These are phyloP conservation scores for Globisporangium yorkense DNA, from an alignment of 352 stramenopile species.

Conservation along the genomic window DNA sequence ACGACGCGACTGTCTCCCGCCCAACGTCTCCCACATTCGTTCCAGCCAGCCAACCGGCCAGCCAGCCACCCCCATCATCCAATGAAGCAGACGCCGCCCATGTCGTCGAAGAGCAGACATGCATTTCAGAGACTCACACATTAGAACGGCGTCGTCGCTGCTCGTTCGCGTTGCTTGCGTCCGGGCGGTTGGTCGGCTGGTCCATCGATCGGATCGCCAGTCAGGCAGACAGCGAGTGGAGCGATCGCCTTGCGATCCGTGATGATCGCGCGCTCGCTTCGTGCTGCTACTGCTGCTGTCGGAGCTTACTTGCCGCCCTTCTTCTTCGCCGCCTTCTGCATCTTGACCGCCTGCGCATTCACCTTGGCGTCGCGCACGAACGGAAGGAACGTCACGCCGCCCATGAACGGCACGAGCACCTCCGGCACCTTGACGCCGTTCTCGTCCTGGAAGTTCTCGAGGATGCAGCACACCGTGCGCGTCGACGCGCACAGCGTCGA, in stretches of 20 bases:
- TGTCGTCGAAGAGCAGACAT: background rate
- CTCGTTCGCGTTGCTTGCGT: background rate
- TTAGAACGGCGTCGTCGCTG: background rate
- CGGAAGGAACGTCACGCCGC: conserved; percentile 96
- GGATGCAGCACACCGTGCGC: conserved; percentile 97
- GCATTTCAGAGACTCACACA: background rate
- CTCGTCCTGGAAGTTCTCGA: conserved; percentile 98
- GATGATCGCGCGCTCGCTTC: background rate
- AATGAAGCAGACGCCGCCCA: background rate
- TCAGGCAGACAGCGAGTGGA: background rate
- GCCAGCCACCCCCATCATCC: background rate
- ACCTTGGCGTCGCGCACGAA: conserved; percentile 95
- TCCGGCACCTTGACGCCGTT: conserved; percentile 97
- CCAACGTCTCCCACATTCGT: no score
- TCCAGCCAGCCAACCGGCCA: background rate
- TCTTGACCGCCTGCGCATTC: conserved; percentile 90
- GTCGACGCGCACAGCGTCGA: conserved; percentile 98
- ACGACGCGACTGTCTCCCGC: background rate
- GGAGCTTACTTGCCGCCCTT: conserved; percentile 60
- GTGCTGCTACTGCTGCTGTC: background rate
- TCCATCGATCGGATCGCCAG: background rate
- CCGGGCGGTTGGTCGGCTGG: no score
- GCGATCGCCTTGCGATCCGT: background rate
- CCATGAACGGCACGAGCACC: conserved; percentile 97
- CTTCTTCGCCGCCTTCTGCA: conserved; percentile 94